Conservation (phyloP, 2,329 filamentous ascomycete species). For the Fusarium continuum region DNA sequence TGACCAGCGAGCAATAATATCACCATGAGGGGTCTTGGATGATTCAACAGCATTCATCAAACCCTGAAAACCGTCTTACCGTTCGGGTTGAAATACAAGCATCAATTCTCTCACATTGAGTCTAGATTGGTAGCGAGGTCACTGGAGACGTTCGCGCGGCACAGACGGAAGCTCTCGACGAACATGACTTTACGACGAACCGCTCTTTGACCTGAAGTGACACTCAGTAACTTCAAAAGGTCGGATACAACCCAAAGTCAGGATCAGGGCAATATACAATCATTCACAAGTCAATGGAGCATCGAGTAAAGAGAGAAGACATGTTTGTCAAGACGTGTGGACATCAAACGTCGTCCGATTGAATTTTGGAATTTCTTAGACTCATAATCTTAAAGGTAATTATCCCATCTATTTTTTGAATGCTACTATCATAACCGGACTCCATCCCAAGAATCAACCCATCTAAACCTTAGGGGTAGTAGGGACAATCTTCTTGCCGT, state of each 20-base stretch:
- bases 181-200: background rate
- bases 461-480: conserved; percentile 59
- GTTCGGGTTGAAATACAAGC: no score
- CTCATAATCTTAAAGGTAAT: conserved; percentile 48
- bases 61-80: no score
- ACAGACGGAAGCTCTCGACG: background rate
- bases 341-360: conserved; percentile 43
- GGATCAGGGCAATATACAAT: background rate
- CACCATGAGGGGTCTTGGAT: no score
- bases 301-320: no score
- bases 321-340: conserved; percentile 26
- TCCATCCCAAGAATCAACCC: conserved; percentile 49
- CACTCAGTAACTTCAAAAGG: background rate
- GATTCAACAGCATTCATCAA: no score
- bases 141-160: no score
- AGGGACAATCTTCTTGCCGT: conserved; percentile 99
- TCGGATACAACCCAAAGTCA: no score
- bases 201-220: background rate
- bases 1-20: no score
- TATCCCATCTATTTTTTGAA: conserved; percentile 51
- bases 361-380: conserved; percentile 45
- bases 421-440: conserved; percentile 53
- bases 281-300: background rate
- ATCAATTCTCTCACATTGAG: no score
- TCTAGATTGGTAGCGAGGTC: no score